These are phyloP conservation scores for Geotrichum reessii DNA, from an alignment of 1,139 yeast species.

Conservation along the genomic window DNA sequence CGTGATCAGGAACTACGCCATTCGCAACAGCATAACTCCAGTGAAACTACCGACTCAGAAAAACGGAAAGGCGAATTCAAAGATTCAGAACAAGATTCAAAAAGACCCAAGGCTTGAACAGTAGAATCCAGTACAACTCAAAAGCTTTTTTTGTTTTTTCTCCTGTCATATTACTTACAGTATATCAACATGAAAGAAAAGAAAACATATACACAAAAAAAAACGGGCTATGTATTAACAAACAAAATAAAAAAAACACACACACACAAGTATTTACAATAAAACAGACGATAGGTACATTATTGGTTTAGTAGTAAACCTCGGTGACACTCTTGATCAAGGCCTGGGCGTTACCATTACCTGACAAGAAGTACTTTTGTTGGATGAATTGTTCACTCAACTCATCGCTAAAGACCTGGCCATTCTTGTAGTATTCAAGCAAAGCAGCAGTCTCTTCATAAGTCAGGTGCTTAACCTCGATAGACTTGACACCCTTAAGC, in stretches of 20 bases:
- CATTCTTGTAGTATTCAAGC: conserved; percentile 49
- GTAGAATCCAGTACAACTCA: not conserved
- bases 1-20: not conserved
- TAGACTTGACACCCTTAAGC: conserved; percentile 40
- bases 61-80: not conserved
- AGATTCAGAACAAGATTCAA: not conserved
- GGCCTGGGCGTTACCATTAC: conserved; percentile 31
- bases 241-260: not conserved
- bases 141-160: not conserved
- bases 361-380: conserved; percentile 58
- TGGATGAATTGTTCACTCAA: conserved; percentile 39
- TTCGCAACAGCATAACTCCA: not conserved
- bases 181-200: not conserved
- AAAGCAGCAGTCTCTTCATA: conserved; percentile 51
- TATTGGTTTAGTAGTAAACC: conserved; percentile 1
- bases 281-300: not conserved
- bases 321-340: conserved; percentile 15
- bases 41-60: not conserved
- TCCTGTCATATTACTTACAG: not conserved
- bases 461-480: conserved; percentile 48
- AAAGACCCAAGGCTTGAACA: not conserved
- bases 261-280: not conserved
- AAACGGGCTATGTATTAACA: not conserved
- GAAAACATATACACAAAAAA: not conserved
- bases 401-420: conserved; percentile 50